Evolutionary conservation across 768 basidiomycete genomes (phyloP).

Genomic region (Crepidotus variabilis): DNA sequence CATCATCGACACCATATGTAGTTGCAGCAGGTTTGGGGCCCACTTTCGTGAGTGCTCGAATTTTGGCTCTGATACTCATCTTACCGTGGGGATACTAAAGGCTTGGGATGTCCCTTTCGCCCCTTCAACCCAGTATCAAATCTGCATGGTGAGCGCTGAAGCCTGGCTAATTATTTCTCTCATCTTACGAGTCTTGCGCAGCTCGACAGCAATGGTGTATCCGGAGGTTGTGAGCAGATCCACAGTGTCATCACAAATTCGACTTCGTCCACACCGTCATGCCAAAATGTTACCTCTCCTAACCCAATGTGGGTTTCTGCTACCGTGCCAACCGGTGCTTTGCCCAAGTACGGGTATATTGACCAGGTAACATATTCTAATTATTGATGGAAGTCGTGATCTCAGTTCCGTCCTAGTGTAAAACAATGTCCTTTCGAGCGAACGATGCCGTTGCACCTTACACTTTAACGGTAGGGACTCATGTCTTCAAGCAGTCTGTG

Average conservation of each 20-base stretch:
- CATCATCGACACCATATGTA: constrained; percentile 38
- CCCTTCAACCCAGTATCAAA: constrained; percentile 51
- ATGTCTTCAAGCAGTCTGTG: not conserved
- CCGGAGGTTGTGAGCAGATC: constrained; percentile 50
- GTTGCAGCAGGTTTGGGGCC: constrained; percentile 34
- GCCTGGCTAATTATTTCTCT: not conserved
- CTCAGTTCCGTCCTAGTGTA: constrained; percentile 31
- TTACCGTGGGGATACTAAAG: constrained; percentile 18
- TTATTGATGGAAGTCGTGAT: not conserved
- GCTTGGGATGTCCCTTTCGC: constrained; percentile 48
- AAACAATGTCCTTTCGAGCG: constrained; percentile 39
- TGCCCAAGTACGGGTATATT: constrained; percentile 42
- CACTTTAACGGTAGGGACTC: constrained; percentile 37
- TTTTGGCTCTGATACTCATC: not conserved
- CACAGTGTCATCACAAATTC: constrained; percentile 46
- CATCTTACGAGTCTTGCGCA: constrained; percentile 13
- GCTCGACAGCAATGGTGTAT: constrained; percentile 42
- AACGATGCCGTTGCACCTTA: constrained; percentile 44
- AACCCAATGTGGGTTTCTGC: constrained; percentile 30
- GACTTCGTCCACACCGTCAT: constrained; percentile 32
- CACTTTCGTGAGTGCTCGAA: constrained; percentile 24
- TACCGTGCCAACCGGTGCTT: constrained; percentile 30
- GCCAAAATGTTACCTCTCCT: constrained; percentile 37
- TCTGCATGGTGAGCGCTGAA: constrained; percentile 47
- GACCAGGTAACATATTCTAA: constrained; percentile 32